These are phyloP conservation scores for Endocarpon pusillum DNA, from an alignment of 495 filamentous ascomycete genomes.

Conservation along the genomic window DNA sequence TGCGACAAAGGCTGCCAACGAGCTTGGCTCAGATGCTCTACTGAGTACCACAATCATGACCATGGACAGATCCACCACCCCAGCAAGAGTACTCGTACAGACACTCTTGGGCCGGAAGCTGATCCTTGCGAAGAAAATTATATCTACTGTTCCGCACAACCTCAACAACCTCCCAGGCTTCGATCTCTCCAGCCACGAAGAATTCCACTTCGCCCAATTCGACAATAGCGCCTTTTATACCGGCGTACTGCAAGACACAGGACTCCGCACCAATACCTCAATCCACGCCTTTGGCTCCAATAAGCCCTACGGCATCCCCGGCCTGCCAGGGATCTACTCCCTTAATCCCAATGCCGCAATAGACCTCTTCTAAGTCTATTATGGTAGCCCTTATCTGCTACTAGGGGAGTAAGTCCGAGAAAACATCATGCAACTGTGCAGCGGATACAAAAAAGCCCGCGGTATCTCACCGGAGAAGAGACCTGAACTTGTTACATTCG, in stretches of 20 bases:
- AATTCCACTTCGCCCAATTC: conserved; percentile 20
- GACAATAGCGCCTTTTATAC: conserved; percentile 25
- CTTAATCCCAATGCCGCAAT: conserved; percentile 4
- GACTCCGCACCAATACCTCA: conserved; percentile 14
- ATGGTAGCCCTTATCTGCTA: too few species aligned
- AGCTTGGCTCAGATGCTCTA: conserved; percentile 12
- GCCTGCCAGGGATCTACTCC: conserved; percentile 5
- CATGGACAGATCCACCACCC: too few species aligned
- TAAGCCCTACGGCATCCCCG: conserved; percentile 9
- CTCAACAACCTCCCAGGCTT: conserved; percentile 14
- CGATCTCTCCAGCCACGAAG: conserved; percentile 17
- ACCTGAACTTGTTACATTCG: conserved; percentile 13
- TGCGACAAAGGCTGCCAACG: conserved; percentile 15
- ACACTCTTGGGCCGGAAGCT: conserved; percentile 16
- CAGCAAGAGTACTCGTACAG: conserved; percentile 13
- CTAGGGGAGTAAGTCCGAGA: too few species aligned
- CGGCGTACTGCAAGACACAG: conserved; percentile 23
- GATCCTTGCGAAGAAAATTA: conserved; percentile 22
- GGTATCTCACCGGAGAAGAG: too few species aligned
- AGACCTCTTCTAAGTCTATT: not conserved
- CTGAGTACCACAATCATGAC: conserved; percentile 12
- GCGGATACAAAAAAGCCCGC: too few species aligned
- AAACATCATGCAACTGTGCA: too few species aligned
- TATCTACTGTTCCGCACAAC: conserved; percentile 22
- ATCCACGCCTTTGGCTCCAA: conserved; percentile 12